Base-by-base conservation (phyloP, 805 yeast species). In the Candida orba region DNA sequence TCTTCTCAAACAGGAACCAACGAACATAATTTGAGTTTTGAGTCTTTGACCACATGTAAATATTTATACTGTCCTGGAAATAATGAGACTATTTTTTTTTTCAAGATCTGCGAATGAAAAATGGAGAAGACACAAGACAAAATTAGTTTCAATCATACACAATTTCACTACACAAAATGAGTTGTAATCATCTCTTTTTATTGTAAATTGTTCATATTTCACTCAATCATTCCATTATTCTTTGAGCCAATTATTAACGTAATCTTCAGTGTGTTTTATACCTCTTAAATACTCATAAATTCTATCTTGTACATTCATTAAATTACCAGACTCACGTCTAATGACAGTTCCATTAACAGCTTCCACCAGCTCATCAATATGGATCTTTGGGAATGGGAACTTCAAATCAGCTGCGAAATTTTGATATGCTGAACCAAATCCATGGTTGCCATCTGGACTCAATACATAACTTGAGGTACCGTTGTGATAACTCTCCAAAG, bases 401-500 rank as follows among this genome's bases (percentile, higher is more conserved):
- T 42, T 42, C 38, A 54, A 39, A 29, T 50, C 44, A 20, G 63
- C 61, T 9, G 45, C 51, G 33, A 60, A 60, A 7, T 48, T 44
- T 36, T 59, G 64, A n/a, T 52, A 51, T 8, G 64, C 55, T 15
- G 57, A 48, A 6, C 77, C 79, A n/a, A 51, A 48, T 2, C 79
- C 80, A 47, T 64, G 59, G 49, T 74, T 73, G 3, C 78, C 78
- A 9, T 45, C 36, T n/a, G 71, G 71, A 7, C 73, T 60, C 4
- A 73, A 36, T 1, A 69, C 64, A 50, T 60, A 73, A 8, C 48
- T 48, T 0, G 80, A 71, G 2, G 72, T 63, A 20, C 79, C 81
- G 37, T 67, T 65, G 49, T 75, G 78, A 22, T 49, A 42, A 4
- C 59, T 53, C 31, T 51, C 57, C 30, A 54, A 29, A 4, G 46